Conservation (phyloP, 768 basidiomycete genomes). For the Hysterangium stoloniferum region DNA sequence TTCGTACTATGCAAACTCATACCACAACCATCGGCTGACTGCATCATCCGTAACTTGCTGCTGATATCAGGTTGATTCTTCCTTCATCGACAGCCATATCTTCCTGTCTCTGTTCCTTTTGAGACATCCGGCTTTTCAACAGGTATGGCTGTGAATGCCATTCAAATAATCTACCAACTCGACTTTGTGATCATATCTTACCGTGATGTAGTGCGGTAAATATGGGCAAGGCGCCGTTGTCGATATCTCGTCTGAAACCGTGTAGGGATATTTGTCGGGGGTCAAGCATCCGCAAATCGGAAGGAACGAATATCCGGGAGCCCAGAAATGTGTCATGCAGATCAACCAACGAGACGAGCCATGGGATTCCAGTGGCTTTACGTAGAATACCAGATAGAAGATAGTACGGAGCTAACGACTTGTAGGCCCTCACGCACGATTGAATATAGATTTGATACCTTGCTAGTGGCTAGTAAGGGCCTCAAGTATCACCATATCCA, state of each 20-base stretch:
- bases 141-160: no score
- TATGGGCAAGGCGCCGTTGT: constrained; percentile 22
- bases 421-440: no score
- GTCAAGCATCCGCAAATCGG: constrained; percentile 15
- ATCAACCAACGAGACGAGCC: constrained; percentile 20
- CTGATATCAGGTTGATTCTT: background rate
- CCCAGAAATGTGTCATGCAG: constrained; percentile 22
- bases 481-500: constrained; percentile 21
- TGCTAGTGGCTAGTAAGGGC: constrained; percentile 21
- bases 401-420: no score
- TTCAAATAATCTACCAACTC: no score
- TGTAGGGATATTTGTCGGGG: constrained; percentile 19
- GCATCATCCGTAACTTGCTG: background rate
- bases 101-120: background rate
- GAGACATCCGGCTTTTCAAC: no score
- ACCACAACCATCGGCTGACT: constrained; percentile 22
- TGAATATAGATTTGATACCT: constrained; percentile 10
- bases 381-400: constrained; percentile 21
- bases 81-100: no score
- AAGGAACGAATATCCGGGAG: constrained; percentile 21
- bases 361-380: constrained; percentile 18
- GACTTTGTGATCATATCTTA: constrained; percentile 1
- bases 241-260: constrained; percentile 17
- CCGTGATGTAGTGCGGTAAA: constrained; percentile 24
- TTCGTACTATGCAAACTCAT: constrained; percentile 25